Base-by-base conservation (phyloP, 306 rosid species). In the Ziziphus jujuba region DNA sequence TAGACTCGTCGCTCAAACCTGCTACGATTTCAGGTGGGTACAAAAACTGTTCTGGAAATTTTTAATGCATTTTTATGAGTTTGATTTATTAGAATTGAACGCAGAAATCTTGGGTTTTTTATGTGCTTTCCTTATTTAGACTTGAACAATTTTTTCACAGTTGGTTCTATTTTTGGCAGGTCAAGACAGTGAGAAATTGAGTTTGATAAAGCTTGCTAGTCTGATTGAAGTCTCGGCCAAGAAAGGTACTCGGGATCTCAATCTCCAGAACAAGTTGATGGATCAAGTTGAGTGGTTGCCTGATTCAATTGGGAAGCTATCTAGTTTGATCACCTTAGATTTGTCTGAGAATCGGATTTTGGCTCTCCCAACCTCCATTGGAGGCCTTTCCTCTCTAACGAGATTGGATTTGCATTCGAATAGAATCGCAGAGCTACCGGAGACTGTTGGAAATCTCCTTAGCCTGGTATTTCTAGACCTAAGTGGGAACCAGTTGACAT, bases 281-380 rank as follows among this genome's bases (percentile, higher is more conserved):
- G 87, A 84, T 56, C 96, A 83, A 69, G 85, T 91, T 48, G 97
- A 88, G 53, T 91, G 96, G 96, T 75, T 91, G n/a, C 97, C 97
- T 24, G 93, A 85, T 63, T 79, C 96, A 0, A 75, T 91, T 56
- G 97, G 97, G 23, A 91, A 91, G 87, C 73, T 91, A 67, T 83
- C 93, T 1, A 75, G 80, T 77, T 79, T 91, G 81, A 72, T 83
- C 12, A 64, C 92, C n/a, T 84, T 91, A 24, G 96, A 91, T 83
- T 85, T 91, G 65, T 91, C 97, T 0, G 93, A 91, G 67, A 91
- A 91, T 55, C 80, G 86, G 83, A 81, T 91, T 62, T 56, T 67
- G 80, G 83, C 83, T 53, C 58, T 91, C 47, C 97, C 97, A 28
- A 34, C 84, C 50, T 72, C 89, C 35, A 83, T 91, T 72, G 97